Evolutionary conservation across 768 basidiomycete species (phyloP).

Genomic region (Lactifluus rugatus): DNA sequence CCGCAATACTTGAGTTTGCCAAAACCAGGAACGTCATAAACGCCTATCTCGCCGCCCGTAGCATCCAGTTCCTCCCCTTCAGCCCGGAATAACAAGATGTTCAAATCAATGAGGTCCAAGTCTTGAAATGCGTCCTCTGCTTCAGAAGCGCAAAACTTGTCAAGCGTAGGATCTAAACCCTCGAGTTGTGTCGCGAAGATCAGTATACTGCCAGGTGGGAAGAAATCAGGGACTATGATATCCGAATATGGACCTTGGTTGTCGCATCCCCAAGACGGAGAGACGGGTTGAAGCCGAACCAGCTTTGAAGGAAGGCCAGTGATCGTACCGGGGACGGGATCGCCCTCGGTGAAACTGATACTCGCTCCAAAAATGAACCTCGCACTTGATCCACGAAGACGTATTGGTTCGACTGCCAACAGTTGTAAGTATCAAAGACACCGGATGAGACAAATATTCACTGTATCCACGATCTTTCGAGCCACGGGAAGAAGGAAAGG

Average conservation of each 20-base stretch:
- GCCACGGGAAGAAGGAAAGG: constrained; percentile 60
- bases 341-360: constrained; percentile 54
- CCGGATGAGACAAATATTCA: constrained; percentile 30
- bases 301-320: constrained; percentile 67
- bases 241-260: constrained; percentile 62
- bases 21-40: constrained; percentile 67
- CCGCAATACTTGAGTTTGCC: constrained; percentile 86
- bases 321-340: constrained; percentile 42
- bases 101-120: constrained; percentile 80
- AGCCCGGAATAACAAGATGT: constrained; percentile 74
- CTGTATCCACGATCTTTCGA: constrained; percentile 73
- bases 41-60: constrained; percentile 70
- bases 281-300: constrained; percentile 49
- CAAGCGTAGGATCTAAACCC: constrained; percentile 60
- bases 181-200: constrained; percentile 81
- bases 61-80: constrained; percentile 91
- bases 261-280: constrained; percentile 54
- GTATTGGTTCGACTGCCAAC: constrained; percentile 66
- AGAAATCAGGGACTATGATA: constrained; percentile 74
- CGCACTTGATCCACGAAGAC: constrained; percentile 68
- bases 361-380: constrained; percentile 75
- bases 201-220: constrained; percentile 95
- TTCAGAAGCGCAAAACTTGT: constrained; percentile 59
- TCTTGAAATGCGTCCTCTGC: constrained; percentile 64
- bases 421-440: not conserved